Percentiles rank a stretch among this genome's conserved stretches.
phyloP scores from a whole-genome alignment of 176 grass and related monocot species.

The Aechmea fasciata region DNA sequence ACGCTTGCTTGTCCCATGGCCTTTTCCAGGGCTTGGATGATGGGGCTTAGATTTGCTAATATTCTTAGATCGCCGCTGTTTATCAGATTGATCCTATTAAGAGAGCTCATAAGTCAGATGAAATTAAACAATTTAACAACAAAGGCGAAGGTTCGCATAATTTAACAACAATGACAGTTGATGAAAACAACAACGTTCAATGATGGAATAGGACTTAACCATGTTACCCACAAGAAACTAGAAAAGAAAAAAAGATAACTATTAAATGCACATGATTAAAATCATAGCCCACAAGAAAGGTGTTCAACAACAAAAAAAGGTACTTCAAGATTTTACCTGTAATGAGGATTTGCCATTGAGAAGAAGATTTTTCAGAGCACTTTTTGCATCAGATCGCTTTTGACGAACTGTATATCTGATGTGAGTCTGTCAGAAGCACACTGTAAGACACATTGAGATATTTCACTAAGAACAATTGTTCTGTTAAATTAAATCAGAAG shows the following conservation, averaged over 20 bases:
- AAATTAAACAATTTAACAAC: not conserved
- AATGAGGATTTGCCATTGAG: constrained; percentile 34
- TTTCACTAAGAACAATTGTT: not conserved
- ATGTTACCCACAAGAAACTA: not conserved
- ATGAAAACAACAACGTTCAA: not conserved
- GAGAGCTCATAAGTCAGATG: not conserved
- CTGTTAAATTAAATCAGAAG: not conserved
- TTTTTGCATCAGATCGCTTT: constrained; percentile 59
- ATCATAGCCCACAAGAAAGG: not conserved
- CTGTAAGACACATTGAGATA: constrained; percentile 6
- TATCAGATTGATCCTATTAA: constrained; percentile 29
- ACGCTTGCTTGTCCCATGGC: constrained; percentile 29
- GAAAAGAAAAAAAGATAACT: not conserved
- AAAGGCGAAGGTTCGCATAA: not conserved
- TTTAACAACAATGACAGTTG: not conserved
- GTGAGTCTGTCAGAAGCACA: constrained; percentile 30
- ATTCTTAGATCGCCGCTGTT: constrained; percentile 31
- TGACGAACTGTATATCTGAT: constrained; percentile 45
- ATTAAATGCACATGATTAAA: not conserved
- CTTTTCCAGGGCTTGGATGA: constrained; percentile 14
- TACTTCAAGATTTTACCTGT: constrained; percentile 28
- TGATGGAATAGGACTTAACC: not conserved
- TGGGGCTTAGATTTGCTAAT: constrained; percentile 14
- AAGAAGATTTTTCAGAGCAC: constrained; percentile 55
- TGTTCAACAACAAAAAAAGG: not conserved